Base-by-base conservation (phyloP, 1,139 yeast genomes). In the Williopsis jadinii region DNA sequence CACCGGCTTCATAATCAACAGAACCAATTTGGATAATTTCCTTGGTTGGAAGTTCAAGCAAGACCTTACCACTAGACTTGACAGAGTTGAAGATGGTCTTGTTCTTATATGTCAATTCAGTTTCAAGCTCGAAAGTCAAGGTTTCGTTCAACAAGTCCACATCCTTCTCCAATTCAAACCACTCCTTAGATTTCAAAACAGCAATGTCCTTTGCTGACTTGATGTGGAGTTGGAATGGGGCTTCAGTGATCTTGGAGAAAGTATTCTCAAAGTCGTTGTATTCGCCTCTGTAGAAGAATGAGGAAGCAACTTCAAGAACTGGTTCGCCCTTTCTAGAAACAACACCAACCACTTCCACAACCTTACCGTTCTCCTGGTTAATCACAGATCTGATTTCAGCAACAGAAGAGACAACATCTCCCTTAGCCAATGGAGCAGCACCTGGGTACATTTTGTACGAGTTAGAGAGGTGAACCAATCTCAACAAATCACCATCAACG, bases 371-470 rank as follows among this genome's bases (percentile, higher is more conserved):
- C 40, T 90, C 80, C 64, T 85, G 94, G 67, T 88, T 92, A 53
- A 85, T 73, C 45, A 94, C 95, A 39, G 97, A 84, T 62, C 80
- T 83, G 58, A 94, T 81, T 51, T 80, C 82, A 47, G 98, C 97
- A 53, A 76, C 71, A 36, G 96, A 77, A 34, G 82, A 70, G 46
- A 92, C 95, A 48, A 74, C 76, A 58, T 92, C 98, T 52, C 90
- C 97, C 67, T 80, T 84, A 67, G 82, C 77, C 66, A 92, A 76
- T 53, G 96, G 95, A 49, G 79, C 76, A 45, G 95, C 95, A 54
- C 95, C 95, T 42, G 96, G 92, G 48, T 82, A 66, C 95, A 92
- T 86, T 64, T 79, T 80, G 75, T 92, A 94, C 45, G 96, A 94
- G 64, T 92, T 92, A 38, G 96, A 86, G 67, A 92, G 71, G 64